Base-by-base conservation (phyloP, 805 yeast genomes). In the Barnettozyma sp. region DNA sequence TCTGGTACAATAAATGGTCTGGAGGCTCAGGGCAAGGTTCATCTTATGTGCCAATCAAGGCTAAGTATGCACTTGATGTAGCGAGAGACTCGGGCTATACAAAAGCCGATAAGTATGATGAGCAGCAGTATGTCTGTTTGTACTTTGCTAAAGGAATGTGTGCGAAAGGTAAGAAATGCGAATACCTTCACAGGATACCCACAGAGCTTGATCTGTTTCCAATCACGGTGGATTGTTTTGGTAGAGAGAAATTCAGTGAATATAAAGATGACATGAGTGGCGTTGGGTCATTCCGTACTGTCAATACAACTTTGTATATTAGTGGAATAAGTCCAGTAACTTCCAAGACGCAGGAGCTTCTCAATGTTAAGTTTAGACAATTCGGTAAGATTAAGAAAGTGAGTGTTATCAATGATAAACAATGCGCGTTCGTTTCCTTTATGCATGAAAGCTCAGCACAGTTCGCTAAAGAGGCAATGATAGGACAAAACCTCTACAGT, bases 201-300 rank as follows among this genome's bases (percentile, higher is more conserved):
- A 57, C 49, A 4, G 71, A 66, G 0, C 50, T 56, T 6, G 96
- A 88, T 50, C 57, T 65, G 25, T 66, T 66, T 30, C 68, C 77
- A 2, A 68, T 79, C 2, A 75, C 86, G 0, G 67, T 75, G 18
- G 98, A 90, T 59, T 88, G 97, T 51, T 90, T 90, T 65, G 97
- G 97, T 2, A 64, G 98, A 40, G 95, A 84, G 51, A 85, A 82
- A 56, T 81, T 81, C 43, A 66, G 82, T 1, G 82, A 76, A 32
- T 85, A 84, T 50, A 63, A 87, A 46, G 96, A 90, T 45, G 97
- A 90, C 58, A 87, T 87, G 96, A 76, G 82, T 20, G 98, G 98
- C 22, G 80, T 87, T 4, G 98, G 97, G 0, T 77, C 85, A 17
- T 78, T 90, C 53, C 67, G 71, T 46, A 61, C 66, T 24, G 64